Percentiles rank a stretch among this genome's conserved stretches.
Conservation (phyloP, 75 land plant species). For the Cunninghamia lanceolata region DNA sequence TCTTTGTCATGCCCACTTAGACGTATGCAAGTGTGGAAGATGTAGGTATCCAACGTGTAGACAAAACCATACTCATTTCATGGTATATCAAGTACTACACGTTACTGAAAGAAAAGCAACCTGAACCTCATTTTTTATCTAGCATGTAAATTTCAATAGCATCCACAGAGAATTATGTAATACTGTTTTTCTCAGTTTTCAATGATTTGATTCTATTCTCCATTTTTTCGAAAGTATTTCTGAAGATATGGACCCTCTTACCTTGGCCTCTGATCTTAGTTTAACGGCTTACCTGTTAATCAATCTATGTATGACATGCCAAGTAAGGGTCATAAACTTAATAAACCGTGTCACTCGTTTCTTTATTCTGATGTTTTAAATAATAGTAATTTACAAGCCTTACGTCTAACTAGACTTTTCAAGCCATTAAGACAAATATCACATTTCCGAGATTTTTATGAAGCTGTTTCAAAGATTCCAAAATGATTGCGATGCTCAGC, state of each 20-base stretch:
- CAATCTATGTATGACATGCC: background rate
- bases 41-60: background rate
- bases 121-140: background rate
- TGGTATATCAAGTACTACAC: background rate
- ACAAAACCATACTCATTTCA: background rate
- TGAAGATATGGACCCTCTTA: background rate
- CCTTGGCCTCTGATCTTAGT: background rate
- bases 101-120: background rate
- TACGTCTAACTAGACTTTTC: background rate
- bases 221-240: background rate
- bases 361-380: background rate
- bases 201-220: background rate
- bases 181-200: background rate
- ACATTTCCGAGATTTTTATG: background rate
- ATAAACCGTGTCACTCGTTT: background rate
- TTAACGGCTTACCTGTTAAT: background rate
- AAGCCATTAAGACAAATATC: background rate
- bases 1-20: background rate
- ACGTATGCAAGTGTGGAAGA: background rate
- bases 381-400: background rate
- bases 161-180: background rate
- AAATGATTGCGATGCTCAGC: background rate
- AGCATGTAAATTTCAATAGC: background rate
- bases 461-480: background rate
- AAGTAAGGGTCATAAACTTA: background rate